Percentiles rank a stretch among this genome's conserved stretches.
These are phyloP conservation scores for Aspergillus sp. DNA, from an alignment of 2,329 filamentous ascomycete species.

Conservation along the genomic window DNA sequence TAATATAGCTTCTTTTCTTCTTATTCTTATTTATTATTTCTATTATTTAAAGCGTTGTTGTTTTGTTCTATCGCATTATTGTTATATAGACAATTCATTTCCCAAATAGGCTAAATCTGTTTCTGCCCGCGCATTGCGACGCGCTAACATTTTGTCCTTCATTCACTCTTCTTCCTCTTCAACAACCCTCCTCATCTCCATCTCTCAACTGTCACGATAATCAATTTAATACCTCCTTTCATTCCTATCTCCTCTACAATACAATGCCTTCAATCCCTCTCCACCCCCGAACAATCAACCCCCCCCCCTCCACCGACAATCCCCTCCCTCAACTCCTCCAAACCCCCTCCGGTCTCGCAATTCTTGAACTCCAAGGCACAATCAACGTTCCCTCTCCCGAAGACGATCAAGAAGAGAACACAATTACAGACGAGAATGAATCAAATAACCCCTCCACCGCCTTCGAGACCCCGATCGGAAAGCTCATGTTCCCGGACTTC, in stretches of 20 bases:
- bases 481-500: constrained; percentile 74
- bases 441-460: constrained; percentile 9
- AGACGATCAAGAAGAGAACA: constrained; percentile 22
- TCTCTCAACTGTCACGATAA: neutral
- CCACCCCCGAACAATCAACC: constrained; percentile 20
- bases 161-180: neutral
- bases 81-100: neutral
- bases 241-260: neutral
- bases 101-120: neutral
- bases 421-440: constrained; percentile 22
- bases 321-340: constrained; percentile 78
- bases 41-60: no score
- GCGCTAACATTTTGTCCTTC: neutral
- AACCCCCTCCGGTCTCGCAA: constrained; percentile 81
- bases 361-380: constrained; percentile 88
- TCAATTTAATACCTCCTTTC: neutral
- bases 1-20: no score
- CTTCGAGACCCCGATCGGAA: constrained; percentile 58
- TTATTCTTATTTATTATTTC: no score
- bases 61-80: no score
- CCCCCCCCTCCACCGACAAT: constrained; percentile 28
- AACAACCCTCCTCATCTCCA: neutral
- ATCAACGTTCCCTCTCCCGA: constrained; percentile 64
- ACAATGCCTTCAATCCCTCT: constrained; percentile 41
- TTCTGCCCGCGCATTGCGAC: neutral